Conservation (phyloP, 2,329 filamentous ascomycete species). For the Lachnellula cervina region DNA sequence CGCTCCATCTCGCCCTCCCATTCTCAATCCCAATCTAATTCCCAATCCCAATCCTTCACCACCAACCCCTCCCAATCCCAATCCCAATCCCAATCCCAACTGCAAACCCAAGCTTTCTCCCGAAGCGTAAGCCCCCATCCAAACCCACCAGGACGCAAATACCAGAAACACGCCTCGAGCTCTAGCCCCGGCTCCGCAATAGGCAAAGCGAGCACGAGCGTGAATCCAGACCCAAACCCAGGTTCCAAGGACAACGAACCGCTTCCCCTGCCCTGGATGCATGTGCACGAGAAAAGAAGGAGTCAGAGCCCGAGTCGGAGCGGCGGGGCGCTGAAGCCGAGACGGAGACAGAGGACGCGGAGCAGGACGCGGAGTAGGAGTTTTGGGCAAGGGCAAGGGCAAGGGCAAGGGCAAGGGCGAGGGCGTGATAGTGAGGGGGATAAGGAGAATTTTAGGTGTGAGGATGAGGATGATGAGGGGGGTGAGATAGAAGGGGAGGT, state of each 20-base stretch:
- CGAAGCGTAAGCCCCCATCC: too few species aligned
- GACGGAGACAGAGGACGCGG: constrained; percentile 21
- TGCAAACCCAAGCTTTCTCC: neutral
- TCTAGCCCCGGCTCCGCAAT: too few species aligned
- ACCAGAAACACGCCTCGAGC: constrained; percentile 1
- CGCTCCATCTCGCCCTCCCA: constrained; percentile 17
- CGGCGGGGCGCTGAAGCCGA: constrained; percentile 8
- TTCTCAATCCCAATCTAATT: neutral
- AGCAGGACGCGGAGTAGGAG: constrained; percentile 12
- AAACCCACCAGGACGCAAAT: constrained; percentile 10
- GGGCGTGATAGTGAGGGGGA: neutral
- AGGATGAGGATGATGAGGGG: neutral
- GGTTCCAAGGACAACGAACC: constrained; percentile 1
- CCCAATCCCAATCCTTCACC: neutral
- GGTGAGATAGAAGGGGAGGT: neutral
- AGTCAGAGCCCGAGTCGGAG: constrained; percentile 21
- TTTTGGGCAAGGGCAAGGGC: neutral
- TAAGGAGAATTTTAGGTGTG: neutral
- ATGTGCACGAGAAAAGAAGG: constrained; percentile 9
- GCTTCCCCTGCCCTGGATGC: too few species aligned
- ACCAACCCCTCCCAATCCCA: neutral
- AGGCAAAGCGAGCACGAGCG: too few species aligned
- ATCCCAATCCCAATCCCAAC: neutral
- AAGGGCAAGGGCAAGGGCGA: neutral
- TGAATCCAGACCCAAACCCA: neutral